These are phyloP conservation scores for Aspergillus uvarum DNA, from an alignment of 2,329 filamentous ascomycete species.

Conservation along the genomic window DNA sequence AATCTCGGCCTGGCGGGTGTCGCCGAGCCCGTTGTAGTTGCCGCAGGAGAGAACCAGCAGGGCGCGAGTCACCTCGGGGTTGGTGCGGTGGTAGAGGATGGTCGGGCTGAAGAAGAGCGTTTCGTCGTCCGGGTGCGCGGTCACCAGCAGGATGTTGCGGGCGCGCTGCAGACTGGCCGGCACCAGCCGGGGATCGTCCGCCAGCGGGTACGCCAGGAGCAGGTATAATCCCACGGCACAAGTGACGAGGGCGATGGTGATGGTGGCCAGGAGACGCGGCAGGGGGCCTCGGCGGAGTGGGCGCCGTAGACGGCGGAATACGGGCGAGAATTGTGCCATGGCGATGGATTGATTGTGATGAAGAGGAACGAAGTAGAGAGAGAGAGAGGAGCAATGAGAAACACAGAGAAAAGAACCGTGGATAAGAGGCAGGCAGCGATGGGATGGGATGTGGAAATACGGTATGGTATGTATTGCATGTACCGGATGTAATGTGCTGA, in stretches of 20 bases:
- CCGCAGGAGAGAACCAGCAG: slow-evolving; percentile 24
- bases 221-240: slow-evolving; percentile 5
- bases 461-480: neutral
- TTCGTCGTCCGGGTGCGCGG: slow-evolving; percentile 35
- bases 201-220: slow-evolving; percentile 38
- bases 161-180: slow-evolving; percentile 36
- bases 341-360: neutral
- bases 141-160: slow-evolving; percentile 41
- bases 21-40: slow-evolving; percentile 27
- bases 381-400: neutral
- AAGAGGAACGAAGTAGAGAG: neutral
- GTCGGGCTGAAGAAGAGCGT: slow-evolving; percentile 30
- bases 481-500: no score
- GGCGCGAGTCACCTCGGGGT: slow-evolving; percentile 18
- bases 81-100: slow-evolving; percentile 20
- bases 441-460: no score
- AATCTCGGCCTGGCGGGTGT: slow-evolving; percentile 21
- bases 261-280: neutral
- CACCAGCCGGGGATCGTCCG: slow-evolving; percentile 38
- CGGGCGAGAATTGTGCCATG: neutral
- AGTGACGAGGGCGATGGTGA: neutral
- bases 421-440: no score
- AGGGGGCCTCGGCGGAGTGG: neutral
- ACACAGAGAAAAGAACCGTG: neutral
- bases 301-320: neutral